Percentiles rank a stretch among this genome's conserved stretches.
These are phyloP conservation scores for Lithospermum erythrorhizon DNA, from an alignment of 257 asterid genomes.

Conservation along the genomic window DNA sequence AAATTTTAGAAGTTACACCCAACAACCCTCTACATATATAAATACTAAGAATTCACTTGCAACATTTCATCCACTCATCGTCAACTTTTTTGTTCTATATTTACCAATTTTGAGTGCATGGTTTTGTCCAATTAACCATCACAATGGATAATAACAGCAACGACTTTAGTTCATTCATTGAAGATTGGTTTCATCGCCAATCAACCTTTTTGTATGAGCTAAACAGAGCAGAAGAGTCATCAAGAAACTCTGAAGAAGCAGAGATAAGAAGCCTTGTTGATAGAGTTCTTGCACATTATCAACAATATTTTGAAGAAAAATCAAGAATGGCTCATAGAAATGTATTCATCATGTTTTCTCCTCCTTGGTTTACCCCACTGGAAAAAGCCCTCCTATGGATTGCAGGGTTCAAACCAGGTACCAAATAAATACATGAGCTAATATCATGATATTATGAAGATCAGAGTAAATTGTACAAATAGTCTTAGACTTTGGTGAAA, in stretches of 20 bases:
- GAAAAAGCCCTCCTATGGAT: constrained; percentile 44
- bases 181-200: constrained; percentile 32
- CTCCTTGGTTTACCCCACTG: constrained; percentile 43
- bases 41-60: no score
- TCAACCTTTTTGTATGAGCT: constrained; percentile 20
- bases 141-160: not conserved
- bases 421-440: no score
- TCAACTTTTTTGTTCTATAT: not conserved
- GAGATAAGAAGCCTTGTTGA: constrained; percentile 15
- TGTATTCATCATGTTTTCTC: constrained; percentile 27
- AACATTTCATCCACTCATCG: no score
- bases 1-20: no score
- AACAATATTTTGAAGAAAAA: constrained; percentile 30
- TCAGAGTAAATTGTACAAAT: no score
- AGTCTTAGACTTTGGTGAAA: no score
- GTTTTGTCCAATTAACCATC: not conserved
- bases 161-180: constrained; percentile 18
- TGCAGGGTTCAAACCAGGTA: constrained; percentile 35
- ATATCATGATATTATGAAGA: no score
- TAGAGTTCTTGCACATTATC: constrained; percentile 33
- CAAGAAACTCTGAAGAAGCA: constrained; percentile 1
- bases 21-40: no score
- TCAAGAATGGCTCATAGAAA: constrained; percentile 30
- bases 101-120: not conserved
- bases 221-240: constrained; percentile 10